phyloP scores from a whole-genome alignment of 345 rosid species.

The Noccaea bulbosa region DNA sequence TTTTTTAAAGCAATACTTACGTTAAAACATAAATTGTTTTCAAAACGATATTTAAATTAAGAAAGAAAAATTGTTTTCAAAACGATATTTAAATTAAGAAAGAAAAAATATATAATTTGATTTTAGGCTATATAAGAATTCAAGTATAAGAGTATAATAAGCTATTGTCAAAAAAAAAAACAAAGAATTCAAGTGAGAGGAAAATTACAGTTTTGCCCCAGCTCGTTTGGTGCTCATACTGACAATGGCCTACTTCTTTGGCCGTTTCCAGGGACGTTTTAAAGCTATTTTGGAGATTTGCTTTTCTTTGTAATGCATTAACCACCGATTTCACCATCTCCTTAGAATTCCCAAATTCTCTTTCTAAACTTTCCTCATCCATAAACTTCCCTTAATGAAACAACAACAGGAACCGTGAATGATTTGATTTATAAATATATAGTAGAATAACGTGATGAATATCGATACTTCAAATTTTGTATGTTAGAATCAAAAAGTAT shows the following conservation, averaged over 20 bases:
- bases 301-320: slow-evolving; percentile 52
- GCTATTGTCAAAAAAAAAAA: too few species aligned
- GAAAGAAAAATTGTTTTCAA: too few species aligned
- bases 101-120: too few species aligned
- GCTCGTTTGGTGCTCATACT: slow-evolving; percentile 51
- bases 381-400: slow-evolving; percentile 32
- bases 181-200: not conserved
- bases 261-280: slow-evolving; percentile 46
- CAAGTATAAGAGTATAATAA: too few species aligned
- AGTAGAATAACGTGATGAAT: not conserved
- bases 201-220: slow-evolving; percentile 64
- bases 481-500: not conserved
- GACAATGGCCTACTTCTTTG: slow-evolving; percentile 48
- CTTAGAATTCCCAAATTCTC: slow-evolving; percentile 54
- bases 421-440: not conserved
- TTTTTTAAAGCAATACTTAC: too few species aligned
- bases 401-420: not conserved
- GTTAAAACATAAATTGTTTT: too few species aligned
- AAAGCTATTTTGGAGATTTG: slow-evolving; percentile 10
- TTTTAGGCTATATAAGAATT: not conserved
- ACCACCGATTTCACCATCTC: slow-evolving; percentile 49
- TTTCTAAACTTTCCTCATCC: slow-evolving; percentile 23
- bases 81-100: too few species aligned
- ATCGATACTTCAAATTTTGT: not conserved
- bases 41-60: too few species aligned